Base-by-base conservation (phyloP, 139 green algal species). In the Tetradesmus obliquus region DNA sequence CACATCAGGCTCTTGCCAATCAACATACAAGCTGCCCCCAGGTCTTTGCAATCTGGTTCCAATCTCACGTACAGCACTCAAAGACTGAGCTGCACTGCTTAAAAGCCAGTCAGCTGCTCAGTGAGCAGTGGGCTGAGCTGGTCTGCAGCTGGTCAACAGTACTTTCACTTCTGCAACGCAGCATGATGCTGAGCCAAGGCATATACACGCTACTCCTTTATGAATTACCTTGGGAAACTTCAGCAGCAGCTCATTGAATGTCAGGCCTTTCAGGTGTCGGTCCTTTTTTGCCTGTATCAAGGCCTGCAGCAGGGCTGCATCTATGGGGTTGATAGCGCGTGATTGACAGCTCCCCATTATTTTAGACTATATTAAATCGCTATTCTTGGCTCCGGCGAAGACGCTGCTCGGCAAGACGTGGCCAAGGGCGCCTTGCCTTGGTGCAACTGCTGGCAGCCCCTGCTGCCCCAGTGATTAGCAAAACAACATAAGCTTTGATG, bases 161-260 rank as follows among this genome's bases (percentile, higher is more conserved):
- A 71, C 7, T 66, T 71, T 10, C 60, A 20, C 10, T 19, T 3
- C 60, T 71, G 60, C 60, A 71, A 71, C 2, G 10, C 60, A 20
- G 60, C 60, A 10, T 71, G 60, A 10, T 71, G 60, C 10, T 13
- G 19, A 20, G 60, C 60, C 60, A 71, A 12, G 10, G 19, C 60
- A 19, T 71, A 71, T 19, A 71, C 32, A 45, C 32, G 19, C 60
- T 13, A 71, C 60, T 71, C 9, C 7, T 71, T 4, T 71, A 19
- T 71, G 19, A 10, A 19, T 20, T 54, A 90, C 86, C 86, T 91
- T 92, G 6, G 90, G 83, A 22, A 92, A 92, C 82, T 92, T 92
- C 8, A 92, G 83, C 83, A 92, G 71, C 32, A 92, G 90, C 90
- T 92, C 90, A n/a, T 92, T 92, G 71, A 92, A 92, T 1, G 82